Evolutionary conservation across 139 green algal species (phyloP).

Genomic region (Chlorella vulgaris): DNA sequence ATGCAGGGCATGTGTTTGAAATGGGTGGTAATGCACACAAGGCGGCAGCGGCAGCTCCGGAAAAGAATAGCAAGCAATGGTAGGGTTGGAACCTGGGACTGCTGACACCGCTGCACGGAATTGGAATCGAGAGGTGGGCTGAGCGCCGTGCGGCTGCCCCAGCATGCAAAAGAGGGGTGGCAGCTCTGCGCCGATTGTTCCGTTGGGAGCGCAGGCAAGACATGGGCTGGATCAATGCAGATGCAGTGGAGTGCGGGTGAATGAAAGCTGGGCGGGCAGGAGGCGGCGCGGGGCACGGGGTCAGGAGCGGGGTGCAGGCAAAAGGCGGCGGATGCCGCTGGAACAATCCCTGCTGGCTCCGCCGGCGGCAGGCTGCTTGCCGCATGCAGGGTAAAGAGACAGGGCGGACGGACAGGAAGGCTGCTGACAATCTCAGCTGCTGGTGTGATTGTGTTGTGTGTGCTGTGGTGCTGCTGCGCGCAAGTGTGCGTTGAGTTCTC

Average conservation of each 20-base stretch:
- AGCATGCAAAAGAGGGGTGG: neutral
- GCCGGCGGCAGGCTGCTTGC: neutral
- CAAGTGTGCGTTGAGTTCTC: no score
- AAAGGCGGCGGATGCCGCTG: neutral
- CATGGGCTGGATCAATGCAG: neutral
- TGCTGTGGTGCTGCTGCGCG: no score
- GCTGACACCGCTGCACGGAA: neutral
- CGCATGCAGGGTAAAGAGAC: neutral
- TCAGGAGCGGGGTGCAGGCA: neutral
- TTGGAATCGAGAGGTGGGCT: neutral
- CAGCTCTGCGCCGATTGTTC: neutral
- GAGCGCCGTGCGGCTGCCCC: neutral
- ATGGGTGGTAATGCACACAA: no score
- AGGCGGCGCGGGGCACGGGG: neutral
- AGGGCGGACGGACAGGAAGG: neutral
- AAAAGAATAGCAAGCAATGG: neutral
- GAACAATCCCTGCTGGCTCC: neutral
- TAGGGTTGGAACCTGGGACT: neutral
- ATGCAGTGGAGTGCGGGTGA: slow-evolving; percentile 9
- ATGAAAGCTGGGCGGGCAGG: neutral
- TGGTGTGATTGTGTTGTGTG: no score
- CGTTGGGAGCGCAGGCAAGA: neutral
- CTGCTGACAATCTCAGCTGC: no score
- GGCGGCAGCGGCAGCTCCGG: no score
- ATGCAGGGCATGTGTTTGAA: neutral